Base-by-base conservation (phyloP, 805 yeast species). In the Henningerozyma blattae region DNA sequence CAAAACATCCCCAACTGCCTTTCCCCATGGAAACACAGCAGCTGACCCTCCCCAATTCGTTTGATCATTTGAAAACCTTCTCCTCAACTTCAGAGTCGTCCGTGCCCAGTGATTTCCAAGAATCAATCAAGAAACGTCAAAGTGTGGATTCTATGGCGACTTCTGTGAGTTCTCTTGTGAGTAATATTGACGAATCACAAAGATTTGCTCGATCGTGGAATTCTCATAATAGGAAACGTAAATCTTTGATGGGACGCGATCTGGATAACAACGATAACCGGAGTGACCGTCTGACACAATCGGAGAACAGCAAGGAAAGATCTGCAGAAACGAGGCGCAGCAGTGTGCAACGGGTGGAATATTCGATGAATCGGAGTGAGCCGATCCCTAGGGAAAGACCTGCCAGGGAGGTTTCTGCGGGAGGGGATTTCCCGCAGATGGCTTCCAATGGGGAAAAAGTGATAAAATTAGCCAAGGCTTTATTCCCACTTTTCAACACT, bases 161-260 rank as follows among this genome's bases (percentile, higher is more conserved):
- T 1, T 54, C 59, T 1, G 52, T 55, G 5, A 48, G 54, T 20
- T 54, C 60, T 6, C 43, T 51, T 43, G 56, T 50, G 4, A 47
- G 50, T 27, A 50, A 49, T 38, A 52, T 55, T 15, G 56, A 48
- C 33, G 60, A 55, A 16, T 50, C 52, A 2, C 54, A 53, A 34
- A 44, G 58, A 20, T 52, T 52, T 41, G 57, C 54, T 4, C 52
- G 54, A 35, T 55, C 60, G 5, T 55, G 60, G 60, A 55, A 55
- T 32, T 54, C 58, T 4, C 42, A 48, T 7, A 50, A 52, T 34
- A 48, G 59, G 38, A 51, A 50, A 33, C 35, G 58, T 15, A 55
- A 53, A 38, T 55, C 56, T 5, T 24, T 24, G n/a, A 15, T 24
- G n/a, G n/a, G 6, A 12, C n/a, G 5, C 7, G 15, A 24, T 8